A percentile compares a stretch with the other conserved stretches of the same genome.
Conservation (phyloP, 495 filamentous ascomycete species). For the Thermothielavioides terrestris region DNA sequence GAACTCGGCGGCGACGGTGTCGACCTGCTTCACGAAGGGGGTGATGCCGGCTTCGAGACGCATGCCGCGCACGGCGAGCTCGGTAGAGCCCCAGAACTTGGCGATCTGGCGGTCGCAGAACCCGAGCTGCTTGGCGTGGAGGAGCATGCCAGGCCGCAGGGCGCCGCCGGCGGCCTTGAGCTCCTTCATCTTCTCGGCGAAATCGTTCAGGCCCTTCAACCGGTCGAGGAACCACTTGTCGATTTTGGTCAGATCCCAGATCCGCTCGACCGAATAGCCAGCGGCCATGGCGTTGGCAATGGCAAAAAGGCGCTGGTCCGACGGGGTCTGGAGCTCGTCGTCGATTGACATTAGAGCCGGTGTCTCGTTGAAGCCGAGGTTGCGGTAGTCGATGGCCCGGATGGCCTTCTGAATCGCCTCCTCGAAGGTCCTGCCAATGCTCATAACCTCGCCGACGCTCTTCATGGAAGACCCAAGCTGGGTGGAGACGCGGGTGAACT, state of each 20-base stretch:
- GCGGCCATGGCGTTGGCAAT: conserved; percentile 95
- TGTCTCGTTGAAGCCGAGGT: conserved; percentile 91
- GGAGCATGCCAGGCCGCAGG: conserved; percentile 46
- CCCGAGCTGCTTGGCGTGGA: conserved; percentile 82
- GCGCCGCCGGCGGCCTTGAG: conserved; percentile 65
- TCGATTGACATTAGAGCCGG: conserved; percentile 90
- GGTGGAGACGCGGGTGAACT: conserved; percentile 93
- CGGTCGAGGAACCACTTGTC: conserved; percentile 95
- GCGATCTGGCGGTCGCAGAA: conserved; percentile 92
- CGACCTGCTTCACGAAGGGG: conserved; percentile 93
- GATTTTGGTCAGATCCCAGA: conserved; percentile 96
- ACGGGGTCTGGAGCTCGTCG: conserved; percentile 90
- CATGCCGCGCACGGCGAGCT: conserved; percentile 73
- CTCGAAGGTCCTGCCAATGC: conserved; percentile 92
- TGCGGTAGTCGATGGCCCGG: conserved; percentile 86
- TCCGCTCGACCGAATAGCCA: conserved; percentile 89
- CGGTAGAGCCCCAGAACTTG: conserved; percentile 87
- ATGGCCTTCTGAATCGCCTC: conserved; percentile 99
- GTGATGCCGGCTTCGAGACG: conserved; percentile 76
- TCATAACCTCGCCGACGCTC: conserved; percentile 99
- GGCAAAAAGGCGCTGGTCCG: conserved; percentile 93
- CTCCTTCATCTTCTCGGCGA: conserved; percentile 64
- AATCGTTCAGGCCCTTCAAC: conserved; percentile 84
- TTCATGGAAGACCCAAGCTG: conserved; percentile 97
- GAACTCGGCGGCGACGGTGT: conserved; percentile 96